A percentile compares a stretch with the other conserved stretches of the same genome.
phyloP scores from a whole-genome alignment of 768 basidiomycete genomes.

The Tylopilus rubrobrunneus region DNA sequence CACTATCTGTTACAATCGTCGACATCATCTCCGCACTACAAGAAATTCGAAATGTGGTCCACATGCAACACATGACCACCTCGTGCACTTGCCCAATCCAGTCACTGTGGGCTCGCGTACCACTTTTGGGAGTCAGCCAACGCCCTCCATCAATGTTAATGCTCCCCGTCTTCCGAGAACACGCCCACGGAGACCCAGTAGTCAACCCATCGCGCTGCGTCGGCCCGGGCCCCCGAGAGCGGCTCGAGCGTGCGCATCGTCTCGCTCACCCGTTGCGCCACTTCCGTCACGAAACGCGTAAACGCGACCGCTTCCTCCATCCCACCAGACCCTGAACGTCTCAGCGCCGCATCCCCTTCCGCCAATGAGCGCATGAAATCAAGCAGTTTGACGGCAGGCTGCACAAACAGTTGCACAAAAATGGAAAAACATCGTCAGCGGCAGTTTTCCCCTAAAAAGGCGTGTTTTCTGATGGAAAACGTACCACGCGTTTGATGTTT shows the following conservation, averaged over 20 bases:
- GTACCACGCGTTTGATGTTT: too few relatives aligned
- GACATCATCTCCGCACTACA: background rate
- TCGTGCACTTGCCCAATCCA: conserved; percentile 5
- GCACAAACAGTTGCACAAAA: background rate
- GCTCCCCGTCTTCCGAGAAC: conserved; percentile 5
- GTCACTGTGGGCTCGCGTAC: background rate
- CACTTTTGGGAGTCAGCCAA: background rate
- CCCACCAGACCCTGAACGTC: background rate
- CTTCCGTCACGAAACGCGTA: too few relatives aligned
- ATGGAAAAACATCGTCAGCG: conserved; percentile 2
- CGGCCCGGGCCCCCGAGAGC: conserved; percentile 21
- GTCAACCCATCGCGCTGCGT: conserved; percentile 33
- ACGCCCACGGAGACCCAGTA: conserved; percentile 30
- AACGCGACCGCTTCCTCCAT: background rate
- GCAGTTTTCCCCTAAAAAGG: conserved; percentile 32
- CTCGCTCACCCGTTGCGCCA: too few relatives aligned
- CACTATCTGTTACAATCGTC: background rate
- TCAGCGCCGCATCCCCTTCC: background rate
- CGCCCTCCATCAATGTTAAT: background rate
- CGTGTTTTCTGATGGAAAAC: conserved; percentile 16
- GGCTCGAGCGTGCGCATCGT: conserved; percentile 28
- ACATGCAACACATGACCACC: background rate
- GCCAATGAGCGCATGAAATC: background rate
- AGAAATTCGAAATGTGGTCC: too few relatives aligned
- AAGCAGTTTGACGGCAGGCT: conserved; percentile 33